Conservation (phyloP, 148 eudicot species). For the Fagopyrum esculentum region DNA sequence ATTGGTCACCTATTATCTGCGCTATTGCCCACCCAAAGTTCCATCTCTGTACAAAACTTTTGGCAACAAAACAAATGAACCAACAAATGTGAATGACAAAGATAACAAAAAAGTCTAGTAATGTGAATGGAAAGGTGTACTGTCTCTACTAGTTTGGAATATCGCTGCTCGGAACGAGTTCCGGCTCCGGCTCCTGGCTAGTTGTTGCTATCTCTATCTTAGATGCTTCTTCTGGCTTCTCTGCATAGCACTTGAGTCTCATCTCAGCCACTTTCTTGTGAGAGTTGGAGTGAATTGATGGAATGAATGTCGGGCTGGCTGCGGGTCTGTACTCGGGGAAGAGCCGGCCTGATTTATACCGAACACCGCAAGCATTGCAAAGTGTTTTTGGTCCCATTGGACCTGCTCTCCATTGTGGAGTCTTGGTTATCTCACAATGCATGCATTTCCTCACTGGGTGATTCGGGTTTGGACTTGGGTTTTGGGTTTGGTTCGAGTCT, state of each 20-base stretch:
- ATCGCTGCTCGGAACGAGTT: constrained; percentile 20
- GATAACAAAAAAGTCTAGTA: constrained; percentile 11
- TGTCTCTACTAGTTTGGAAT: constrained; percentile 13
- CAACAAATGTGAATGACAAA: constrained; percentile 12
- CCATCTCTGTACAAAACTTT: constrained; percentile 10
- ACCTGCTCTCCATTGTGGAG: constrained; percentile 97
- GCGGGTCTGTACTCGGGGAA: constrained; percentile 96
- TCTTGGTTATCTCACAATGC: constrained; percentile 94
- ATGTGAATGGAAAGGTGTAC: neutral
- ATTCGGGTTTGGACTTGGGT: constrained; percentile 16
- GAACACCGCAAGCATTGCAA: constrained; percentile 95
- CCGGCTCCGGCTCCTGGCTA: constrained; percentile 20
- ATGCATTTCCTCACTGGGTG: constrained; percentile 58
- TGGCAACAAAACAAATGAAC: constrained; percentile 2
- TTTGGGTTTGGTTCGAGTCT: neutral
- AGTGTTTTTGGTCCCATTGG: constrained; percentile 92
- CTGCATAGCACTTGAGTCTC: constrained; percentile 32
- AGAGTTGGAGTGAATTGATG: constrained; percentile 80
- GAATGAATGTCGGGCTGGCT: constrained; percentile 86
- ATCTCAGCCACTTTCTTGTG: constrained; percentile 94
- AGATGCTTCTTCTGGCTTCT: neutral
- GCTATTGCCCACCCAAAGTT: neutral
- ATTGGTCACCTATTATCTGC: neutral
- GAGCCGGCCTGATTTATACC: constrained; percentile 80
- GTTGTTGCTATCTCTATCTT: neutral